phyloP scores from a whole-genome alignment of 768 basidiomycete genomes.

The Termitomyces sp. region DNA sequence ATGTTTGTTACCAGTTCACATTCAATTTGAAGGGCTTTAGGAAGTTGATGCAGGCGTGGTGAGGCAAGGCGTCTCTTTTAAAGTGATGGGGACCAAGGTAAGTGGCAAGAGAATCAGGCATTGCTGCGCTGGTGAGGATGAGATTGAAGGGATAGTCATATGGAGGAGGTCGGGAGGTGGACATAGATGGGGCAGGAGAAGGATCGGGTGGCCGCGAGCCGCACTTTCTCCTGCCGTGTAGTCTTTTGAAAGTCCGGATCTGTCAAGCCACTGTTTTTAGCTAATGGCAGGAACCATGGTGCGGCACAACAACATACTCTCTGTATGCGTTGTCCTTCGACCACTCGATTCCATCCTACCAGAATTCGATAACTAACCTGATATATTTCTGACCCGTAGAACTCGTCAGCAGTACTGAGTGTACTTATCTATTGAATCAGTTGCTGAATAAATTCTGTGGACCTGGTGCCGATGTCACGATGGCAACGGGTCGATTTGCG shows the following conservation, averaged over 20 bases:
- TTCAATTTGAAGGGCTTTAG: slow-evolving; percentile 63
- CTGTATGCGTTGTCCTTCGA: too few species aligned
- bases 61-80: slow-evolving; percentile 63
- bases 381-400: not conserved
- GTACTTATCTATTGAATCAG: not conserved
- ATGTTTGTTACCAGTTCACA: slow-evolving; percentile 65
- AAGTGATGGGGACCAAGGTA: slow-evolving; percentile 66
- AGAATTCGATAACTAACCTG: not conserved
- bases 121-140: slow-evolving; percentile 80
- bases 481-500: not conserved
- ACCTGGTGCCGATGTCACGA: not conserved
- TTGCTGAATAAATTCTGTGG: not conserved
- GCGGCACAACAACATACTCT: too few species aligned
- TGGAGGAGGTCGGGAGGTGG: too few species aligned
- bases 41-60: slow-evolving; percentile 75
- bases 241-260: slow-evolving; percentile 80
- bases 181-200: slow-evolving; percentile 15
- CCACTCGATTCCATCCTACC: too few species aligned
- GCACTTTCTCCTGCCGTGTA: slow-evolving; percentile 68
- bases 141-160: slow-evolving; percentile 71
- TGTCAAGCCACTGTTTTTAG: slow-evolving; percentile 25
- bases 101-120: slow-evolving; percentile 67
- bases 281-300: too few species aligned
- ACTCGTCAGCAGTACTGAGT: not conserved
- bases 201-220: slow-evolving; percentile 48